Base-by-base conservation (phyloP, 768 basidiomycete species). In the Panaeolus cyanescens region DNA sequence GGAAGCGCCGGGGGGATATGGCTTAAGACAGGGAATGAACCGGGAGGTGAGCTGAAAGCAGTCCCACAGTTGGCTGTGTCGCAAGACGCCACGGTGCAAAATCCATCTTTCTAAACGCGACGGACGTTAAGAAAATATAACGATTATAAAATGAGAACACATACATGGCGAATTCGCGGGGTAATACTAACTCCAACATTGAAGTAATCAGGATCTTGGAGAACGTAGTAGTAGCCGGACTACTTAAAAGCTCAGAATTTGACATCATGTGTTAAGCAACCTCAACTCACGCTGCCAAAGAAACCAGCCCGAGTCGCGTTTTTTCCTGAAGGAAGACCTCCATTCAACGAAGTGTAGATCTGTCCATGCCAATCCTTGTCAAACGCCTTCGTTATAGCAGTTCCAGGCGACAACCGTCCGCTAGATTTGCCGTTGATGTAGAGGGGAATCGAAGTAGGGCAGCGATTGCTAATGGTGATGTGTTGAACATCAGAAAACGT, bases 181-280 rank as follows among this genome's bases (percentile, higher is more conserved):
- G 59, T 55, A 32, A 74, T 68, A 19, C 40, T 65, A 33, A 74
- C 58, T 8, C 68, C 72, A 15, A 64, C 67, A 55, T 74, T 76
- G 62, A 73, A 64, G 56, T 66, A 31, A 13, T 33, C 56, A 8
- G 63, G 63, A 54, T 76, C 74, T 42, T 67, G 63, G 32, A 72
- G 67, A 20, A 75, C 67, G 56, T 75, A 76, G 57, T 74, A 76
- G 59, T 71, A 72, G 15, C 63, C 65, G 9, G 62, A 54, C 71
- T 72, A 56, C 1, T 13, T 32, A 20, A 33, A 15, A 59, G n/a
- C 39, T 12, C 4, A 37, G 13, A 13, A 7, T 34, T 7, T 22
- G 13, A 25, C 4, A 9, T 42, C 20, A 7, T 13, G 40, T 22
- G 7, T 9, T 22, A 20, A 3, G 7, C 12, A 4, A 20, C 7